Percentiles rank a stretch among this genome's conserved stretches.
phyloP scores from a whole-genome alignment of 306 rosid species.

The Gastrolobium bilobum region DNA sequence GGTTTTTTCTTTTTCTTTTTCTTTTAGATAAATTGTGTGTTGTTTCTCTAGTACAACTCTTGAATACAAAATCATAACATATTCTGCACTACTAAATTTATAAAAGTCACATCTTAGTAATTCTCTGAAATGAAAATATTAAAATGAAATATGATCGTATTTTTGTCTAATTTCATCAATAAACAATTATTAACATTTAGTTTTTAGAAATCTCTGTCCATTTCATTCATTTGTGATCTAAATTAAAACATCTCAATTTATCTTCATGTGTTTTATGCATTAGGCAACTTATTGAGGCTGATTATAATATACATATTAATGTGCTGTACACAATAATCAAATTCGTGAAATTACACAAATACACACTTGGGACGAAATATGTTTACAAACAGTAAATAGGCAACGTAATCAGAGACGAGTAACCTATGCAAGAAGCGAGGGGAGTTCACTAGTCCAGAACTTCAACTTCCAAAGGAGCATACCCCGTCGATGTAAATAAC shows the following conservation, averaged over 20 bases:
- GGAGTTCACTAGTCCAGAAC: constrained; percentile 1
- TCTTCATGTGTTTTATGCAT: constrained; percentile 10
- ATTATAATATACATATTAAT: constrained; percentile 31
- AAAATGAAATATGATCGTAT: constrained; percentile 3
- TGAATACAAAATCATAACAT: not conserved
- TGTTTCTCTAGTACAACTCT: not conserved
- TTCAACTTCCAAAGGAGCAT: constrained; percentile 26
- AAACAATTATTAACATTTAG: constrained; percentile 24
- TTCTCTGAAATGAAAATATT: not conserved
- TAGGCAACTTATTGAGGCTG: constrained; percentile 29
- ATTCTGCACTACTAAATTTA: not conserved
- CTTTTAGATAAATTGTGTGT: no score
- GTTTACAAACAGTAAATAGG: constrained; percentile 12
- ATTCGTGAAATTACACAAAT: not conserved
- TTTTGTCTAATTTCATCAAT: constrained; percentile 6
- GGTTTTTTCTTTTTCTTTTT: not conserved
- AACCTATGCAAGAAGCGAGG: constrained; percentile 40
- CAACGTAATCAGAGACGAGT: constrained; percentile 38
- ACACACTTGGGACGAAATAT: not conserved
- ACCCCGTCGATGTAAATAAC: not conserved
- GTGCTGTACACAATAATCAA: constrained; percentile 39
- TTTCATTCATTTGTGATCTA: constrained; percentile 14
- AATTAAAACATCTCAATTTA: constrained; percentile 7
- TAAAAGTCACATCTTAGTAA: not conserved
- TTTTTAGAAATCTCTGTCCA: not conserved